Percentiles rank a stretch among this genome's conserved stretches.
phyloP scores from a whole-genome alignment of 192 early-diverging fungal species.

The Coemansia sp. region DNA sequence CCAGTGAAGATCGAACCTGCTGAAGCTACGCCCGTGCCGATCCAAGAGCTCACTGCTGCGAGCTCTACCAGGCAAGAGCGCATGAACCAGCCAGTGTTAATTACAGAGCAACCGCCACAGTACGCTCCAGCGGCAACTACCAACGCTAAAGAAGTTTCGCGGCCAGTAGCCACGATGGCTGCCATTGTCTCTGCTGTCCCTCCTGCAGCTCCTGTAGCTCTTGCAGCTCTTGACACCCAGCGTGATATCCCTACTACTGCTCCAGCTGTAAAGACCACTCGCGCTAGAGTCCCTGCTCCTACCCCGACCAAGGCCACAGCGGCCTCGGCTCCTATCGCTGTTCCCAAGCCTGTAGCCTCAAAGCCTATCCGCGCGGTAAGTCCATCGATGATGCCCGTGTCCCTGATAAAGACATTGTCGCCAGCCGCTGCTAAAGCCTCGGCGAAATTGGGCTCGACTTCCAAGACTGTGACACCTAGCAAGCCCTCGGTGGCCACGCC shows the following conservation, averaged over 20 bases:
- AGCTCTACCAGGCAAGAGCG: not conserved
- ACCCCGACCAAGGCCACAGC: not conserved
- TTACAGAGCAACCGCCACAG: not conserved
- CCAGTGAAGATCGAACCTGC: constrained; percentile 1
- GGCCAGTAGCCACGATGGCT: not conserved
- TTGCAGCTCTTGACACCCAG: too few species aligned
- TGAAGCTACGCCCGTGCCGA: not conserved
- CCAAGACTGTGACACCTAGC: not conserved
- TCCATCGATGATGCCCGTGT: constrained; percentile 27
- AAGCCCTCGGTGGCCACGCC: not conserved
- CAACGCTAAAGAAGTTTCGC: not conserved
- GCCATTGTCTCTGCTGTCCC: not conserved
- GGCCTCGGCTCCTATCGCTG: not conserved
- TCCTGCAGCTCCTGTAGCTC: not conserved
- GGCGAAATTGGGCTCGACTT: not conserved
- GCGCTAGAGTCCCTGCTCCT: not conserved
- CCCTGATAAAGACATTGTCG: constrained; percentile 15
- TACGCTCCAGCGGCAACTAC: not conserved
- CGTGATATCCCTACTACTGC: not conserved
- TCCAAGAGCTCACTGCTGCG: not conserved
- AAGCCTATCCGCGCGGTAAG: not conserved
- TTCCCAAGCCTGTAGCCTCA: not conserved
- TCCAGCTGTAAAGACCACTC: not conserved
- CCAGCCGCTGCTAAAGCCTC: not conserved
- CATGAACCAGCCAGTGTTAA: not conserved